These are phyloP conservation scores for Suillus cothurnatus DNA, from an alignment of 768 basidiomycete genomes.

Conservation along the genomic window DNA sequence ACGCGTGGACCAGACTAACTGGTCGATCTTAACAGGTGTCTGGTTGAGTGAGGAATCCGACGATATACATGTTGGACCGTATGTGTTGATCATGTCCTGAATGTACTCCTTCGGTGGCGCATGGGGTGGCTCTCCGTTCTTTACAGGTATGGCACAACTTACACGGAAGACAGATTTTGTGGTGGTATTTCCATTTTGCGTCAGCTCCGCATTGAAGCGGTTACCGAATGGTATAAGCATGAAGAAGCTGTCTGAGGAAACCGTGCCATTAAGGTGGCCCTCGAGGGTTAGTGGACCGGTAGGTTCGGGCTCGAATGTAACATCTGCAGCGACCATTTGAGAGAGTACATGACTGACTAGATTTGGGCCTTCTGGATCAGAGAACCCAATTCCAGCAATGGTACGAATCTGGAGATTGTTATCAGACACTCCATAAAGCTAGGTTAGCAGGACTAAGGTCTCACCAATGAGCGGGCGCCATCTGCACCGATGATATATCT, in stretches of 20 bases:
- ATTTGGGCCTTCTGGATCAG: conserved; percentile 40
- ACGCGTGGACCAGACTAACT: conserved; percentile 43
- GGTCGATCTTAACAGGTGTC: conserved; percentile 34
- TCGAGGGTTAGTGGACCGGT: not conserved
- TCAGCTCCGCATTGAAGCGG: not conserved
- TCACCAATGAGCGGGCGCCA: conserved; percentile 48
- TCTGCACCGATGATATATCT: conserved; percentile 55
- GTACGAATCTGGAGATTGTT: conserved; percentile 41
- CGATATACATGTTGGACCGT: not conserved
- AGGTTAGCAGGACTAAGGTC: conserved; percentile 8
- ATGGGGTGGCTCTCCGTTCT: conserved; percentile 32
- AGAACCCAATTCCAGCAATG: conserved; percentile 42
- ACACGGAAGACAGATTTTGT: conserved; percentile 36
- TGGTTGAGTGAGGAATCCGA: conserved; percentile 4
- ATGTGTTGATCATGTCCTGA: conserved; percentile 4
- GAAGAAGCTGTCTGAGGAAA: conserved; percentile 32
- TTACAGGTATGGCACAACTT: conserved; percentile 36
- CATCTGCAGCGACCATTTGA: conserved; percentile 50
- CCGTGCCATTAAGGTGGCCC: conserved; percentile 23
- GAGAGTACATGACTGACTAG: conserved; percentile 25
- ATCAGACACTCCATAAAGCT: not conserved
- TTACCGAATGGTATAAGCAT: conserved; percentile 36
- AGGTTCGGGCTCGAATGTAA: conserved; percentile 39
- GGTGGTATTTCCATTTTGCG: not conserved
- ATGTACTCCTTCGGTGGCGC: conserved; percentile 7